These are phyloP conservation scores for Brassica incana DNA, from an alignment of 345 rosid genomes.

Conservation along the genomic window DNA sequence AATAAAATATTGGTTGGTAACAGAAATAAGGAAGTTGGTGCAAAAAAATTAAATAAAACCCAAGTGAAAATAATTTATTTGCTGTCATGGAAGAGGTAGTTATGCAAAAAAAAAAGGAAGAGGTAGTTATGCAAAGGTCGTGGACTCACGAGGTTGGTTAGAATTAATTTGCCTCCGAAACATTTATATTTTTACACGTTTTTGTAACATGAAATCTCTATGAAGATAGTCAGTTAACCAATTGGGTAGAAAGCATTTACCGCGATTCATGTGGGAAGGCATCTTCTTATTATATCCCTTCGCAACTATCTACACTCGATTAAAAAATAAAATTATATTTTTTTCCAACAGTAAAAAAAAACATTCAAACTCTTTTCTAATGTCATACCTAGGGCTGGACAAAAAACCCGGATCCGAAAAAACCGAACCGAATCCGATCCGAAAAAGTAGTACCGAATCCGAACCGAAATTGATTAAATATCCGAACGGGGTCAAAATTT, in stretches of 20 bases:
- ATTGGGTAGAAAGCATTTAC: slow-evolving; percentile 57
- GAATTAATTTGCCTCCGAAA: not conserved
- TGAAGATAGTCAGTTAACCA: slow-evolving; percentile 30
- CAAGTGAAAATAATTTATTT: not conserved
- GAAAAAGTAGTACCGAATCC: too few relatives aligned
- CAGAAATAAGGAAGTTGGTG: slow-evolving; percentile 15
- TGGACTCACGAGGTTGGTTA: slow-evolving; percentile 22
- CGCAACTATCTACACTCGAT: not conserved
- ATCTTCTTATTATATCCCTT: slow-evolving; percentile 36
- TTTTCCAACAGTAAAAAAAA: not conserved
- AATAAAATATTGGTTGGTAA: not conserved
- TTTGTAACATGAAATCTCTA: slow-evolving; percentile 34
- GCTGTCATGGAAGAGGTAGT: slow-evolving; percentile 28
- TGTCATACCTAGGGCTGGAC: not conserved
- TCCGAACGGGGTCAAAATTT: too few relatives aligned
- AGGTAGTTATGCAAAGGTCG: slow-evolving; percentile 34
- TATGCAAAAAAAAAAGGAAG: slow-evolving; percentile 8
- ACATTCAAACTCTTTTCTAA: not conserved
- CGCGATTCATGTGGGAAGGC: slow-evolving; percentile 67
- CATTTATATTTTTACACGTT: slow-evolving; percentile 32
- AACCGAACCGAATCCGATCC: too few relatives aligned
- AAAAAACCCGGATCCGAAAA: too few relatives aligned
- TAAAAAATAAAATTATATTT: not conserved
- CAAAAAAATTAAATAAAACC: not conserved
- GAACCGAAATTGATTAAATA: too few relatives aligned